These are phyloP conservation scores for Boletus rubescentipes DNA, from an alignment of 768 basidiomycete species.

Conservation along the genomic window DNA sequence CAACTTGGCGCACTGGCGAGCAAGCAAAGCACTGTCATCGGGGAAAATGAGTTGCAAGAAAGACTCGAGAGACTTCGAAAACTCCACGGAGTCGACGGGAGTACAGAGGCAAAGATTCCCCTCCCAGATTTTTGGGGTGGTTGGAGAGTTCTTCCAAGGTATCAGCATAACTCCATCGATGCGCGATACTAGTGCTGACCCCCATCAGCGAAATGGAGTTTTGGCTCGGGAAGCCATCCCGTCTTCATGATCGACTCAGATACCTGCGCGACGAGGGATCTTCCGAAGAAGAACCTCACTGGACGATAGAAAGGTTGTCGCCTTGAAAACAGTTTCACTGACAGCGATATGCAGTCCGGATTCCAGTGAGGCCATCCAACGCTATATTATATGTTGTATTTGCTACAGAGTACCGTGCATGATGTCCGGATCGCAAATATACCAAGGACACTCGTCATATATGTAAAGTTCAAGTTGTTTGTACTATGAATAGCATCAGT, in stretches of 20 bases:
- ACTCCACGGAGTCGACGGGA: constrained; percentile 51
- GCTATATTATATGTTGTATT: background rate
- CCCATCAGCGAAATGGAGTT: constrained; percentile 85
- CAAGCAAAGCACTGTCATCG: constrained; percentile 78
- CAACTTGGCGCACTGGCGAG: constrained; percentile 93
- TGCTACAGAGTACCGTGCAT: background rate
- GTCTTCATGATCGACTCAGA: constrained; percentile 86
- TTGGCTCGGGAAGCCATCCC: constrained; percentile 95
- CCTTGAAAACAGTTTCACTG: constrained; percentile 44
- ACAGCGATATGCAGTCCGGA: background rate
- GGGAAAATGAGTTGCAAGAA: constrained; percentile 64
- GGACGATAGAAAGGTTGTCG: constrained; percentile 79
- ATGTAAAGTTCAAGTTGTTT: background rate
- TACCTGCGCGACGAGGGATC: constrained; percentile 59
- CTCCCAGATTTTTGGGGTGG: constrained; percentile 96
- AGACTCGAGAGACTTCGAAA: constrained; percentile 58
- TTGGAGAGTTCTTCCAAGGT: constrained; percentile 92
- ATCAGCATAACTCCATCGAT: background rate
- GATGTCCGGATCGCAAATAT: constrained; percentile 4
- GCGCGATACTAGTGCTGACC: constrained; percentile 5
- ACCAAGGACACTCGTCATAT: constrained; percentile 7
- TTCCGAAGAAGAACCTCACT: constrained; percentile 50
- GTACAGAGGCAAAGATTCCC: constrained; percentile 51
- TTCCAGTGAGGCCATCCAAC: background rate
- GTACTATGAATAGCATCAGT: background rate